Conservation (phyloP, 345 rosid genomes). For the Acer saccharum region DNA sequence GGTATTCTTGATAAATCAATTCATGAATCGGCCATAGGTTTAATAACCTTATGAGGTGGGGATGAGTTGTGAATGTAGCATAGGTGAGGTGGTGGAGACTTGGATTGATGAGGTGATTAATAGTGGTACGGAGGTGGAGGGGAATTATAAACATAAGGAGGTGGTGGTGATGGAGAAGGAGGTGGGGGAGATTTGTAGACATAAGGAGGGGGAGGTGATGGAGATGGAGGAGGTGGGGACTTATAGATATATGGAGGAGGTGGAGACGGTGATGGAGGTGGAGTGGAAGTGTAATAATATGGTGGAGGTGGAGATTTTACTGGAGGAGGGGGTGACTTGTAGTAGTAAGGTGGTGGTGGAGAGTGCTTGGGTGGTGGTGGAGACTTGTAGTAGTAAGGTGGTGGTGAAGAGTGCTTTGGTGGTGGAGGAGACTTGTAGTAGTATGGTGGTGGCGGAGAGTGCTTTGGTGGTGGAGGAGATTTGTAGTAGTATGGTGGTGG, state of each 20-base stretch:
- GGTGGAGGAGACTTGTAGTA: neutral
- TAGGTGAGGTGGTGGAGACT: neutral
- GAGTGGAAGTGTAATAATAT: neutral
- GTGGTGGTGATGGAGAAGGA: neutral
- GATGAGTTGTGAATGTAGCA: neutral
- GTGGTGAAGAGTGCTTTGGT: neutral
- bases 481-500: neutral
- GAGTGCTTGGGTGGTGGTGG: neutral
- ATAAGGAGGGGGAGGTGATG: neutral
- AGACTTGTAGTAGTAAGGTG: neutral
- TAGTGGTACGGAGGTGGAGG: neutral
- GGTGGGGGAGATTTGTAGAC: neutral
- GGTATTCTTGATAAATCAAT: too few relatives aligned
- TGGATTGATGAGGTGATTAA: constrained; percentile 3
- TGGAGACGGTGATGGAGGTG: neutral
- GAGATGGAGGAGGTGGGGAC: constrained; percentile 1
- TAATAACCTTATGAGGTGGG: too few relatives aligned
- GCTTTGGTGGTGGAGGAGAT: neutral
- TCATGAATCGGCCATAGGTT: neutral
- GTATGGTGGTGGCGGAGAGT: too few relatives aligned
- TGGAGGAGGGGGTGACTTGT: neutral
- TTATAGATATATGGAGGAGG: neutral
- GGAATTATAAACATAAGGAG: neutral
- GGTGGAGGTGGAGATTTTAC: too few relatives aligned
- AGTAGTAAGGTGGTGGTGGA: neutral